Percentiles rank a stretch among this genome's conserved stretches.
phyloP scores from a whole-genome alignment of 2,329 filamentous ascomycete genomes.

The Ustulina deusta region DNA sequence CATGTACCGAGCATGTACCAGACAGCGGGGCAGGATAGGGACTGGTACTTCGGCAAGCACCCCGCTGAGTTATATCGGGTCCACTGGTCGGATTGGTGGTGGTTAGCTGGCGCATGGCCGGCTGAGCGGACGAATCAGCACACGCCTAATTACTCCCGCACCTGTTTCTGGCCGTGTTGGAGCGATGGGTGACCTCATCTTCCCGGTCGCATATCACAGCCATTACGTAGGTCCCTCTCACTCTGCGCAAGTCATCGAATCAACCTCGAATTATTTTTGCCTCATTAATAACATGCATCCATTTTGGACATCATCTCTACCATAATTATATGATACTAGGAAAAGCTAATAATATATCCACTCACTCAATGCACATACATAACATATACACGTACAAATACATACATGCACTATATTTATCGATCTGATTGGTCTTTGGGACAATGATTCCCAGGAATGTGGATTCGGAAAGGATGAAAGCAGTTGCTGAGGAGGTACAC shows the following conservation, averaged over 20 bases:
- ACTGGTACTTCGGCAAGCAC: slow-evolving; percentile 30
- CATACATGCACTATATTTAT: not conserved
- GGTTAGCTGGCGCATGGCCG: slow-evolving; percentile 42
- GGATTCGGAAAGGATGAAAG: slow-evolving; percentile 43
- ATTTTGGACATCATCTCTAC: not conserved
- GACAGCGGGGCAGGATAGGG: slow-evolving; percentile 3
- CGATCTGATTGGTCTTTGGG: slow-evolving; percentile 10
- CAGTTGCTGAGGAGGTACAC: slow-evolving; percentile 26
- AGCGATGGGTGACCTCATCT: slow-evolving; percentile 48
- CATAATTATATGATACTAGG: no score
- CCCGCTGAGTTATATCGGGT: slow-evolving; percentile 1
- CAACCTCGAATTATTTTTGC: slow-evolving; percentile 10
- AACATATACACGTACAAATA: not conserved
- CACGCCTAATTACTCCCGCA: slow-evolving; percentile 47
- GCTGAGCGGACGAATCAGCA: slow-evolving; percentile 52
- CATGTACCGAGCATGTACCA: slow-evolving; percentile 19
- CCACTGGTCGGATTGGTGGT: slow-evolving; percentile 20
- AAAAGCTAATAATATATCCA: not conserved
- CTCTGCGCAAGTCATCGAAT: not conserved
- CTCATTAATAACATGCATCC: slow-evolving; percentile 1
- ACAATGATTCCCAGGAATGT: slow-evolving; percentile 36
- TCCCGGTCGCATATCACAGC: slow-evolving; percentile 21
- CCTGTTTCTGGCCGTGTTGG: slow-evolving; percentile 22
- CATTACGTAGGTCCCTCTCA: slow-evolving; percentile 34
- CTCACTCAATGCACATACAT: not conserved